These are phyloP conservation scores for Elymus sibiricus DNA, from an alignment of 176 grass and related monocot genomes.

Conservation along the genomic window DNA sequence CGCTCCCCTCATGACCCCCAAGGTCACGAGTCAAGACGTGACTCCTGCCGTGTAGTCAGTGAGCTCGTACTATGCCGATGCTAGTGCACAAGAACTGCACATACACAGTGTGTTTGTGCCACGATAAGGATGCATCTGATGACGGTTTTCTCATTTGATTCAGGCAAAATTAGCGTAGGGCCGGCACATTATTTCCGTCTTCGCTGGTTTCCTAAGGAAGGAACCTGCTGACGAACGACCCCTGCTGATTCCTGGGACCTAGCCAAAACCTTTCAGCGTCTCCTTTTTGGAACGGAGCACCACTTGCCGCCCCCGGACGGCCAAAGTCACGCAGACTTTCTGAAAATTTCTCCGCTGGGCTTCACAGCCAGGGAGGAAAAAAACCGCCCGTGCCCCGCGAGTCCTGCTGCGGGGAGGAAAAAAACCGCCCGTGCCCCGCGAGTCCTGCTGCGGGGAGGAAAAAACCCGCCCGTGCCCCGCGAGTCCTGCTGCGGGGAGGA, in stretches of 20 bases:
- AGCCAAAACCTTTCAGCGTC: constrained; percentile 28
- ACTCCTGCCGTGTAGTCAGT: background rate
- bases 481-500: background rate
- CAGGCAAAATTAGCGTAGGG: constrained; percentile 17
- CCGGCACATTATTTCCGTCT: constrained; percentile 15
- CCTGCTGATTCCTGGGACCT: constrained; percentile 38
- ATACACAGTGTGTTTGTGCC: no score
- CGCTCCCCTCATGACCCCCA: no score
- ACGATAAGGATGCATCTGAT: background rate
- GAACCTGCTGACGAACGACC: constrained; percentile 18
- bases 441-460: background rate
- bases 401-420: constrained; percentile 15
- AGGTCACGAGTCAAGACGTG: background rate
- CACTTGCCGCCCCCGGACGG: constrained; percentile 17
- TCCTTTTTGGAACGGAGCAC: constrained; percentile 21
- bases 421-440: background rate
- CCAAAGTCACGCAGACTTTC: constrained; percentile 17
- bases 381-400: constrained; percentile 3
- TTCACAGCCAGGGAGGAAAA: background rate
- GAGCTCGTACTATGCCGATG: background rate
- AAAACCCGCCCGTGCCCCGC: background rate
- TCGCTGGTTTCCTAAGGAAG: constrained; percentile 49
- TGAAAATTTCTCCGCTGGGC: background rate
- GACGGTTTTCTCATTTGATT: background rate
- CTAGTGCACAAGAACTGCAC: background rate